Evolutionary conservation across 805 yeast species (phyloP), one percentile per base, ranked within the genome.

Genomic region (Nakazawaea holstii): DNA sequence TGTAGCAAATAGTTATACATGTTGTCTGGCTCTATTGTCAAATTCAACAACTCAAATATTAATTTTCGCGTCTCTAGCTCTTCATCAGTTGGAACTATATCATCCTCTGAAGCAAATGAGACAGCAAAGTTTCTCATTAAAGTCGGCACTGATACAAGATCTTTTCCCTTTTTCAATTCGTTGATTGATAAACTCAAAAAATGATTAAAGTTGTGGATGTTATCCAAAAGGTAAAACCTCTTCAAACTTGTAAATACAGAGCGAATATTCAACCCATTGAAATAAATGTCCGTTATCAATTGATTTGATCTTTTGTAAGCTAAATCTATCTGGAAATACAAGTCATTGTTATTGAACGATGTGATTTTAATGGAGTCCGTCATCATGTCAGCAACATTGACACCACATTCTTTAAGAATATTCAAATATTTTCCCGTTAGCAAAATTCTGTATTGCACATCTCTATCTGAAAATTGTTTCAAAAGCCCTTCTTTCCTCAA

Each of bases 351-450:
- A 37, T 29, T 59, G 57, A 49, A 59, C 52, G 59, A 70, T 60
- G 49, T 65, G 64, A 49, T 67, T 36, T 35, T 60, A 59, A 39
- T 38, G 27, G 14, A 59, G 49, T 11, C 42, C 43, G 24, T 32
- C 2, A 31, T 15, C 15, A 29, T 39, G 26, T 40, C 15, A 4
- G 46, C 46, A 9, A 53, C 49, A 35, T 69, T 67, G 3, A 77
- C 65, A 0, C 83, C 84, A 56, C 87, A 81, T 48, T 74, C 80
- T 47, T 79, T 74, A 39, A 86, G 70, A 2, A 92, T 82, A 56
- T 88, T 87, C 48, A 90, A 67, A 55, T 83, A 83, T 63, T 89
- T 91, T 1, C 99, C 99, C 0, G 97, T 87, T 43, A 81, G 69
- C 24, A 92, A 67, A 0, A 92, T 73, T 61, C 84, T 84, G 42